These are phyloP conservation scores for Botrytis deweyae DNA, from an alignment of 2,329 filamentous ascomycete species.

Conservation along the genomic window DNA sequence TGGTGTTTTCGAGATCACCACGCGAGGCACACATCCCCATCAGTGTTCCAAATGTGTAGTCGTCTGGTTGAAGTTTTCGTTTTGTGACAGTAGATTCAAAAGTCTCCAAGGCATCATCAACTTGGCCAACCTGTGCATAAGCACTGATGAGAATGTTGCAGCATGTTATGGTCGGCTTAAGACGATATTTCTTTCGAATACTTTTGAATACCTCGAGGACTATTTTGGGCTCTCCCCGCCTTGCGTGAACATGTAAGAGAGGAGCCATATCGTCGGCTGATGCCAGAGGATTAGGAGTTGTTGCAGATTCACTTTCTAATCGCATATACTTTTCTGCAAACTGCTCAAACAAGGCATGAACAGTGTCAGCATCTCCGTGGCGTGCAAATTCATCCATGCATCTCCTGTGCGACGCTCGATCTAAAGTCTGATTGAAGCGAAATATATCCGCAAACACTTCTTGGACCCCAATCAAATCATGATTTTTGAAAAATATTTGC, in stretches of 20 bases:
- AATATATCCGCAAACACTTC: conserved; percentile 42
- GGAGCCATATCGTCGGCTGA: conserved; percentile 46
- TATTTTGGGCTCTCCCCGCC: conserved; percentile 60
- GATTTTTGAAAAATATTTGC: conserved; percentile 35
- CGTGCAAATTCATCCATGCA: conserved; percentile 45
- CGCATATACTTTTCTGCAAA: conserved; percentile 31
- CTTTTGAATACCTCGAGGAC: conserved; percentile 61
- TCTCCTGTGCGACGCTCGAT: conserved; percentile 35
- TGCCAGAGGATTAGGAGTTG: conserved; percentile 10
- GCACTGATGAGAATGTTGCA: conserved; percentile 80
- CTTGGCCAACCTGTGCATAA: conserved; percentile 63
- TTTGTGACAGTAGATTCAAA: conserved; percentile 60
- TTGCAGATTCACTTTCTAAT: not conserved
- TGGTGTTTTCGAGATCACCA: conserved; percentile 70
- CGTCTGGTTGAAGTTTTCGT: conserved; percentile 53
- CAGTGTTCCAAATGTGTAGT: conserved; percentile 67
- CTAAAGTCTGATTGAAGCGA: conserved; percentile 36
- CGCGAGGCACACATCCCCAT: conserved; percentile 69
- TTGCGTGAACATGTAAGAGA: conserved; percentile 70
- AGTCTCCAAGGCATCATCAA: conserved; percentile 61
- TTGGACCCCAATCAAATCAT: conserved; percentile 41
- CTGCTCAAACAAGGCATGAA: conserved; percentile 47
- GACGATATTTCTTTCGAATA: conserved; percentile 55
- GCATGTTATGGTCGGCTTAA: conserved; percentile 57
- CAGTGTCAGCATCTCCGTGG: conserved; percentile 46